These are phyloP conservation scores for Zalaria obscura DNA, from an alignment of 2,329 filamentous ascomycete species.

Conservation along the genomic window DNA sequence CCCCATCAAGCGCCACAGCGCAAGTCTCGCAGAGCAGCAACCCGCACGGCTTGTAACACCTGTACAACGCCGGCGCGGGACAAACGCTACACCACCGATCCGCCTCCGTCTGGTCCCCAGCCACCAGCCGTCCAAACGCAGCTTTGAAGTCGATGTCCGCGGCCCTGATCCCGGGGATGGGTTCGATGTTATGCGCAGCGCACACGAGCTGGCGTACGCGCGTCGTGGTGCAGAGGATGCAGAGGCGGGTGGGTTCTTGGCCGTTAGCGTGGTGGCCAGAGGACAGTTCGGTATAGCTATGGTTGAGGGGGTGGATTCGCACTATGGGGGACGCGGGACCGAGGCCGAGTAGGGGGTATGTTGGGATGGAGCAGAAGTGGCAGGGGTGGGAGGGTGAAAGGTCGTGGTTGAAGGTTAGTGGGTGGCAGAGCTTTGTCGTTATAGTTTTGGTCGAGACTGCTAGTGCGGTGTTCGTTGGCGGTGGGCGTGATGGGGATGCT, in stretches of 20 bases:
- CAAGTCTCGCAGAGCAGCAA: conserved; percentile 18
- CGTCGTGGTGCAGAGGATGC: conserved; percentile 20
- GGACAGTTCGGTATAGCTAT: background rate
- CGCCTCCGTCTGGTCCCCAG: conserved; percentile 2
- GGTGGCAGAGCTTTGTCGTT: conserved; percentile 24
- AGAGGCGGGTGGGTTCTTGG: conserved; percentile 22
- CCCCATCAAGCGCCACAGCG: conserved; percentile 8
- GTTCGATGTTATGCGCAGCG: conserved; percentile 15
- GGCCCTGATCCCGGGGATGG: conserved; percentile 9
- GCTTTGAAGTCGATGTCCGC: conserved; percentile 9
- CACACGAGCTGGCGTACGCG: conserved; percentile 23
- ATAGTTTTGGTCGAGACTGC: conserved; percentile 12
- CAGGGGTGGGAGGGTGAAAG: conserved; percentile 14
- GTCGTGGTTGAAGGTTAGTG: conserved; percentile 23
- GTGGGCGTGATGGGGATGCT: background rate
- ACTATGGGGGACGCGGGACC: conserved; percentile 49
- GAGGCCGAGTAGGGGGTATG: conserved; percentile 82
- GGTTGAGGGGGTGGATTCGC: conserved; percentile 35
- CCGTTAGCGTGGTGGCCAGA: conserved; percentile 15
- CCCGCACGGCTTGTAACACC: conserved; percentile 20
- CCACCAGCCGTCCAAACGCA: conserved; percentile 12
- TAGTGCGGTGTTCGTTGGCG: background rate
- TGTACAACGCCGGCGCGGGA: conserved; percentile 21
- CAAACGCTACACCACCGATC: conserved; percentile 28
- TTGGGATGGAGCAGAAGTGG: conserved; percentile 48